Conservation (phyloP, 2,329 filamentous ascomycete genomes). For the Cytospora chrysosperma region DNA sequence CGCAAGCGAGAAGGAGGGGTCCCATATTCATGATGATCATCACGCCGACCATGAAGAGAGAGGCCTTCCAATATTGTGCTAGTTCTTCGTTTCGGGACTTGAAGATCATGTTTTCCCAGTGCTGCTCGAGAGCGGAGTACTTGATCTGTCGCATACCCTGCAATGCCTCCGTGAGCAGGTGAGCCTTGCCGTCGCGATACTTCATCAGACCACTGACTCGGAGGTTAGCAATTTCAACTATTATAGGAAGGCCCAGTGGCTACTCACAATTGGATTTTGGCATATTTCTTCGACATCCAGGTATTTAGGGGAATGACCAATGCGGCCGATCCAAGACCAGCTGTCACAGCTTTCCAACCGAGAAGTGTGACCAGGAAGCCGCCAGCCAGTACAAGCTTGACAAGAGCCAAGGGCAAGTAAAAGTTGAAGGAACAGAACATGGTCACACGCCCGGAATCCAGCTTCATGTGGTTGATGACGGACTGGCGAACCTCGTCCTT, state of each 20-base stretch:
- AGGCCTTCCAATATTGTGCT: slow-evolving; percentile 35
- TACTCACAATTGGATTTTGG: slow-evolving; percentile 31
- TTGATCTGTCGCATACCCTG: slow-evolving; percentile 41
- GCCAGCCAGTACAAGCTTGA: slow-evolving; percentile 36
- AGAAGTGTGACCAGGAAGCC: slow-evolving; percentile 33
- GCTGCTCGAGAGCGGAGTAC: slow-evolving; percentile 37
- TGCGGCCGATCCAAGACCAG: slow-evolving; percentile 31
- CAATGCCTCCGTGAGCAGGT: slow-evolving; percentile 37
- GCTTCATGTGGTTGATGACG: slow-evolving; percentile 39
- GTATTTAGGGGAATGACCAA: slow-evolving; percentile 33
- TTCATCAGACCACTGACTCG: slow-evolving; percentile 33
- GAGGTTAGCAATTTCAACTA: background rate
- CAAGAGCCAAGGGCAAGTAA: slow-evolving; percentile 36
- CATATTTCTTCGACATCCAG: slow-evolving; percentile 33
- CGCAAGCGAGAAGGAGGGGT: slow-evolving; percentile 35
- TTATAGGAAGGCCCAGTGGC: background rate
- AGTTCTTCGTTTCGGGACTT: slow-evolving; percentile 37
- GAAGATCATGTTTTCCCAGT: slow-evolving; percentile 37
- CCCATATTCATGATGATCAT: slow-evolving; percentile 34
- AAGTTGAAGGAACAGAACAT: slow-evolving; percentile 28
- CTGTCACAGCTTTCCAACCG: slow-evolving; percentile 34
- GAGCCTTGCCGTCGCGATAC: slow-evolving; percentile 36
- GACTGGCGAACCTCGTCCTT: slow-evolving; percentile 34
- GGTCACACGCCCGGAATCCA: slow-evolving; percentile 32
- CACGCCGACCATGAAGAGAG: slow-evolving; percentile 33